These are phyloP conservation scores for Metschnikowia henanensis DNA, from an alignment of 805 yeast species.

Conservation along the genomic window DNA sequence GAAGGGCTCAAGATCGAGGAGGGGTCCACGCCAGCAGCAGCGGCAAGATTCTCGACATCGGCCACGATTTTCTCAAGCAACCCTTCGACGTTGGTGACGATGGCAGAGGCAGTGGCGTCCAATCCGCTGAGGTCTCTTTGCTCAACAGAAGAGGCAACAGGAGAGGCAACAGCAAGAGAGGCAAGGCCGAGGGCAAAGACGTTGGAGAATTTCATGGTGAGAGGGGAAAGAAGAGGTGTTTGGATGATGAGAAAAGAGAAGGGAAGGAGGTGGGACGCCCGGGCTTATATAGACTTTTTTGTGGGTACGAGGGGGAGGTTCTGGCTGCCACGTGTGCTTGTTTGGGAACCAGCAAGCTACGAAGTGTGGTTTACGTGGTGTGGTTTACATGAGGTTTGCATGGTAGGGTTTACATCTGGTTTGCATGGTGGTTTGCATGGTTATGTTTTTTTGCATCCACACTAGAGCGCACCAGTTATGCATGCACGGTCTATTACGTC, in stretches of 20 bases:
- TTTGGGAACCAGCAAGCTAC: too few relatives aligned
- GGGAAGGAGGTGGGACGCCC: too few relatives aligned
- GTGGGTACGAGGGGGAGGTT: too few relatives aligned
- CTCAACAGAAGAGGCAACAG: slow-evolving; percentile 2
- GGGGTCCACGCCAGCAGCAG: slow-evolving; percentile 10
- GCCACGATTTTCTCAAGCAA: slow-evolving; percentile 5
- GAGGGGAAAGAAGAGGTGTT: background rate
- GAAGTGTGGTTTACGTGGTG: too few relatives aligned
- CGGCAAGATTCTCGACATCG: slow-evolving; percentile 12
- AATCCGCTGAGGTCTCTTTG: background rate
- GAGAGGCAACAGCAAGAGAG: slow-evolving; percentile 5
- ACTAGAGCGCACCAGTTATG: background rate
- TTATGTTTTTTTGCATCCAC: background rate
- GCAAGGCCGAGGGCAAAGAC: slow-evolving; percentile 4
- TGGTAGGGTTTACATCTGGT: background rate
- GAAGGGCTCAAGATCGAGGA: slow-evolving; percentile 4
- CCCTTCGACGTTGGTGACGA: slow-evolving; percentile 2
- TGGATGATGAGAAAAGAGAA: too few relatives aligned
- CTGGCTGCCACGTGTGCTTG: too few relatives aligned
- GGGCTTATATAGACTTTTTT: too few relatives aligned
- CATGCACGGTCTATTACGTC: background rate
- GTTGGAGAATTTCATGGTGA: slow-evolving; percentile 9
- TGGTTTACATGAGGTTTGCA: too few relatives aligned
- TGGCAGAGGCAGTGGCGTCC: slow-evolving; percentile 1
- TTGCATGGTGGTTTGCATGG: background rate